Percentiles rank a stretch among this genome's conserved stretches.
phyloP scores from a whole-genome alignment of 805 yeast species.

The Middelhovenomyces tepae region DNA sequence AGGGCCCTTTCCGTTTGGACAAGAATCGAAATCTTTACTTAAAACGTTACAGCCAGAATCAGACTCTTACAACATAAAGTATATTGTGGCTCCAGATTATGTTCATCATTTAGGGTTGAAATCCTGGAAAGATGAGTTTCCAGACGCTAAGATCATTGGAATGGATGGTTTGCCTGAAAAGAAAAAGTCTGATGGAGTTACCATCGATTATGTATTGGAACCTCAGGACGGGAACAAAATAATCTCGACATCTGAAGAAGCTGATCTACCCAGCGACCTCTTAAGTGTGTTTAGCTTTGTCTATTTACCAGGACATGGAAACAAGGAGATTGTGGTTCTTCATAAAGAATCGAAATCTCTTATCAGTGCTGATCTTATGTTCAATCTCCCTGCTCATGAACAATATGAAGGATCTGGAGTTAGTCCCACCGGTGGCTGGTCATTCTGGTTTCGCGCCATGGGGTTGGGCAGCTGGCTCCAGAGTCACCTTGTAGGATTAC shows the following conservation, averaged over 20 bases:
- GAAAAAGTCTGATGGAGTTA: conserved; percentile 26
- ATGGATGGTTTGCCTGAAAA: conserved; percentile 30
- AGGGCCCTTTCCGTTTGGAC: conserved; percentile 18
- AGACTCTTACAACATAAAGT: conserved; percentile 17
- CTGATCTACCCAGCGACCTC: conserved; percentile 28
- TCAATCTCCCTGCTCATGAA: conserved; percentile 45
- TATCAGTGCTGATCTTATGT: conserved; percentile 51
- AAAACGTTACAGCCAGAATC: conserved; percentile 3
- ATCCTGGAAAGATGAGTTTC: conserved; percentile 42
- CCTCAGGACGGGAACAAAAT: conserved; percentile 2
- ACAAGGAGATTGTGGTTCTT: conserved; percentile 48
- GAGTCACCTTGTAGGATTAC: conserved; percentile 17
- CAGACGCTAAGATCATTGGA: conserved; percentile 46
- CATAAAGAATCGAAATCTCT: conserved; percentile 41
- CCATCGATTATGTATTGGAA: conserved; percentile 7
- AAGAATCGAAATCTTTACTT: conserved; percentile 15
- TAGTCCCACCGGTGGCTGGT: conserved; percentile 39
- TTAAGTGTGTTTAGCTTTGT: conserved; percentile 43
- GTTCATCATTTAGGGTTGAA: conserved; percentile 59
- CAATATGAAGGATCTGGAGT: conserved; percentile 40
- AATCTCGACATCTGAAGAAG: not conserved
- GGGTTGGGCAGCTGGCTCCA: conserved; percentile 37
- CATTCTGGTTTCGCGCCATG: conserved; percentile 32
- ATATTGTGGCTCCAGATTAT: conserved; percentile 49
- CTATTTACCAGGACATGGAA: conserved; percentile 47